Evolutionary conservation across 2,329 filamentous ascomycete genomes (phyloP).

Genomic region (Aspergillus fijiensis): DNA sequence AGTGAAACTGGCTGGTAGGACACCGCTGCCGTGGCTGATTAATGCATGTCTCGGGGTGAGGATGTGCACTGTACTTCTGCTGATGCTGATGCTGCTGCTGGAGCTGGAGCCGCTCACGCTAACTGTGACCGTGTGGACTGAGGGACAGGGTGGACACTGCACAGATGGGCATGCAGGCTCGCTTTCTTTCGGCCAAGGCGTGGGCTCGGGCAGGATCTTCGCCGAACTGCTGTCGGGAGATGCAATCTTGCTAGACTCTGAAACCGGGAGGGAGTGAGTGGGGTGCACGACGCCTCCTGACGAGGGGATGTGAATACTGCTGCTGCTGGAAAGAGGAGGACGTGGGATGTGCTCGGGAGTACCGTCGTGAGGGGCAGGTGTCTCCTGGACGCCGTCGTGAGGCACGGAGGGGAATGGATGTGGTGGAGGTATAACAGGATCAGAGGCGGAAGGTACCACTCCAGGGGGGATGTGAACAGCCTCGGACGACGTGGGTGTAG

Average conservation of each 20-base stretch:
- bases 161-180: neutral
- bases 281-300: neutral
- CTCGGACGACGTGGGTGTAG: neutral
- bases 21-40: neutral
- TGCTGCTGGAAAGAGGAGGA: too few species aligned
- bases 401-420: too few species aligned
- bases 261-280: neutral
- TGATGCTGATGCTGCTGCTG: neutral
- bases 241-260: neutral
- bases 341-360: too few species aligned
- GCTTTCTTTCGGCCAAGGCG: neutral
- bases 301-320: too few species aligned
- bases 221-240: neutral
- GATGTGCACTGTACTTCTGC: neutral
- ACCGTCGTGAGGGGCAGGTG: too few species aligned
- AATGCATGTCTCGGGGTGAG: neutral
- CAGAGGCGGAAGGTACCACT: neutral
- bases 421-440: neutral
- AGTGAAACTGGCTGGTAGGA: neutral
- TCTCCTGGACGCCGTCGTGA: too few species aligned
- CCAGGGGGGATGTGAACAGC: neutral
- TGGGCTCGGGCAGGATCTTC: neutral
- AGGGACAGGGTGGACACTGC: conserved; percentile 1
- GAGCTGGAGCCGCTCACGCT: neutral
- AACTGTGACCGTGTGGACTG: conserved; percentile 7